Percentiles rank a stretch among this genome's conserved stretches.
phyloP scores from a whole-genome alignment of 306 rosid species.

The Arachis hypogaea region DNA sequence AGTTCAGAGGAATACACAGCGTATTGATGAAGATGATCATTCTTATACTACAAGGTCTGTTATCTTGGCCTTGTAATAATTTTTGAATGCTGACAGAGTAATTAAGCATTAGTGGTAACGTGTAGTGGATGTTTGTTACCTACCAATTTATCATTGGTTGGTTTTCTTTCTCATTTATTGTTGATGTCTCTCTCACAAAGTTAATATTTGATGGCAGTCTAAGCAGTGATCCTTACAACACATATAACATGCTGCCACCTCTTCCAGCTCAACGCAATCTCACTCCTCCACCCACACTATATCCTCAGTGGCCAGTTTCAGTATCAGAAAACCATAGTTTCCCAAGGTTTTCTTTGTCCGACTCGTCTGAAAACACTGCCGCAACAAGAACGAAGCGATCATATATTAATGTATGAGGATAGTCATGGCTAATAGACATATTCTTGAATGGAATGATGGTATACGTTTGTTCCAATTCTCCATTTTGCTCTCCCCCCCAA shows the following conservation, averaged over 20 bases:
- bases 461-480: constrained; percentile 31
- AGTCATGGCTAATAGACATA: constrained; percentile 33
- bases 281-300: constrained; percentile 95
- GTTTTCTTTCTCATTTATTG: constrained; percentile 12
- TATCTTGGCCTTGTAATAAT: background rate
- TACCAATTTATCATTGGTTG: background rate
- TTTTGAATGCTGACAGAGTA: background rate
- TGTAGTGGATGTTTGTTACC: background rate
- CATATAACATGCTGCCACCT: constrained; percentile 80
- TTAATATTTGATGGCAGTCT: constrained; percentile 51
- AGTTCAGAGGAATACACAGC: constrained; percentile 59
- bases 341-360: constrained; percentile 70
- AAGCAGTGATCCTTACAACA: constrained; percentile 69
- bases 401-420: constrained; percentile 75
- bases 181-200: constrained; percentile 29
- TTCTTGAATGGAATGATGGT: constrained; percentile 42
- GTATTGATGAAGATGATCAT: constrained; percentile 70
- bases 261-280: constrained; percentile 97
- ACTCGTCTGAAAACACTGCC: constrained; percentile 61
- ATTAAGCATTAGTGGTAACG: background rate
- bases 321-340: constrained; percentile 70
- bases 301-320: constrained; percentile 95
- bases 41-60: constrained; percentile 65
- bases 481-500: background rate
- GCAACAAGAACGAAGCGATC: constrained; percentile 78